phyloP scores from a whole-genome alignment of 2,329 filamentous ascomycete species.

The Leptoxyphium fumago region DNA sequence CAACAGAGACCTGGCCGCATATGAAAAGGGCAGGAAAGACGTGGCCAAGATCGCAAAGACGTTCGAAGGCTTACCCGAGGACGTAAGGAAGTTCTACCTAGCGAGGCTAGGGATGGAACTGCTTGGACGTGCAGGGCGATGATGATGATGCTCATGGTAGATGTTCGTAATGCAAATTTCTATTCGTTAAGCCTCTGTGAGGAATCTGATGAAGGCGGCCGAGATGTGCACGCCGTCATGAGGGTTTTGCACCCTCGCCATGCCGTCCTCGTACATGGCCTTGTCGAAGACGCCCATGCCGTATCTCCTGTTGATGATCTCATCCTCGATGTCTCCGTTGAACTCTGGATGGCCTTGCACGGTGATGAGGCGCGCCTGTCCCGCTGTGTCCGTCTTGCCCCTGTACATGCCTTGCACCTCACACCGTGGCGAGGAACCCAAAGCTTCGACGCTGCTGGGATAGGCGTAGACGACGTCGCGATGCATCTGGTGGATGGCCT shows the following conservation, averaged over 20 bases:
- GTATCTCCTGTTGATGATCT: constrained; percentile 52
- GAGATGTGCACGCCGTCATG: constrained; percentile 73
- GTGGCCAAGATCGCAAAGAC: constrained; percentile 49
- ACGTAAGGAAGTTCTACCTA: constrained; percentile 62
- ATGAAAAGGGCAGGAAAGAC: constrained; percentile 66
- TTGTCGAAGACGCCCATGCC: constrained; percentile 54
- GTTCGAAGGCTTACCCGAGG: constrained; percentile 50
- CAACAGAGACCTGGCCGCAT: constrained; percentile 70
- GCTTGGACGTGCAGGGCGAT: neutral
- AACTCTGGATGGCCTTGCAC: constrained; percentile 86
- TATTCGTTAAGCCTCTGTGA: neutral
- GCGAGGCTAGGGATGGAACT: constrained; percentile 57
- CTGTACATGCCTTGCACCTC: constrained; percentile 65
- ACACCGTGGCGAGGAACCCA: constrained; percentile 54
- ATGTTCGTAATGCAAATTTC: neutral
- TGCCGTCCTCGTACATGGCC: constrained; percentile 51
- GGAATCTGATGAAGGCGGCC: constrained; percentile 59
- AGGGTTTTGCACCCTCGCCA: constrained; percentile 46
- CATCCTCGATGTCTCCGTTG: constrained; percentile 52
- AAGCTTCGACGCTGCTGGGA: constrained; percentile 44
- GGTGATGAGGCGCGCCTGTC: constrained; percentile 50
- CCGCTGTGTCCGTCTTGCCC: constrained; percentile 3
- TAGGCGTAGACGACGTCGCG: constrained; percentile 56
- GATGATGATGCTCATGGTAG: neutral
- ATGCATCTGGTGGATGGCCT: constrained; percentile 77